Evolutionary conservation across 768 basidiomycete species (phyloP), one percentile per base, ranked within the genome.

Genomic region (Fibroporia radiculosa): DNA sequence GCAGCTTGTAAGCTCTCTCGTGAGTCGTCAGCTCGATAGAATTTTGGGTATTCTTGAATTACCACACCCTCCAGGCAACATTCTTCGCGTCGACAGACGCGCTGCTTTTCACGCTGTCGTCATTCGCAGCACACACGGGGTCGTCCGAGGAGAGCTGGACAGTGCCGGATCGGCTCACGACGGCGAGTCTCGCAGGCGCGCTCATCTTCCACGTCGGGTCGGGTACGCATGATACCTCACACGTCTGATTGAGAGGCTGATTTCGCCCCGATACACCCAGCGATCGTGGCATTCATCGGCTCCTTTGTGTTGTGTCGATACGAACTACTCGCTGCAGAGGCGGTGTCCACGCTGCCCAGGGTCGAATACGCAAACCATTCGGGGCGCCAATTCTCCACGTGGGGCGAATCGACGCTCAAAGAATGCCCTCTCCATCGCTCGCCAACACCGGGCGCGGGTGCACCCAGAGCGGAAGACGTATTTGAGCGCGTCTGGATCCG

Each of bases 1-100:
- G 27, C 75, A 79, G 59, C 61, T 78, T 11, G 77, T 80, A 57
- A 72, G 68, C 20, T 67, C 80, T 20, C 75, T 80, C 40, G 78
- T 77, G 39, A 57, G 75, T 62, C 4, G n/a, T 12, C 38, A 12
- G 18, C 20, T 25, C 8, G 4, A 19, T 16, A 4, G n/a, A 26
- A 14, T 28, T 20, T n/a, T n/a, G 16, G 18, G 42, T 45, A 8
- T 31, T 31, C 10, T 31, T 8, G 10, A n/a, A 8, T 8, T 31
- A 12, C 34, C 20, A 8, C 42, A 28, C 33, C 25, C 16, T 13
- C 42, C 45, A 80, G 78, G 76, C 78, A 0, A 79, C 78, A 0
- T 80, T 80, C 55, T 80, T 80, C 44, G 78, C 77, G 2, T 71
- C 78, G 0, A 72, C 70, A 13, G 78, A 80, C 56, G 74, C 75